Conservation (phyloP, 2,329 filamentous ascomycete genomes). For the Fusarium sp. region DNA sequence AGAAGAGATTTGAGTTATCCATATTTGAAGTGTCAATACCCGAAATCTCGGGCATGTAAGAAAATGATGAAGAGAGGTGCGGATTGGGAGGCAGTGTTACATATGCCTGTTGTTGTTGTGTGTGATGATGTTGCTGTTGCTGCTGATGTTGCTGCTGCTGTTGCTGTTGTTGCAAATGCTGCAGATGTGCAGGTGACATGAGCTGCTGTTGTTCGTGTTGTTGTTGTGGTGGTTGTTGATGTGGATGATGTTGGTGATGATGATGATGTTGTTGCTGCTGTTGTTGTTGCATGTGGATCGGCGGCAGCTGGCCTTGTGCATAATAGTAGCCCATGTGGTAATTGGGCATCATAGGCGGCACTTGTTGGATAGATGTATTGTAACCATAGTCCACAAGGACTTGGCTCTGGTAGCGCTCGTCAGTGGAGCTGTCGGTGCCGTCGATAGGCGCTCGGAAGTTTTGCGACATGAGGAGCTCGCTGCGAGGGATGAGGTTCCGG, state of each 20-base stretch:
- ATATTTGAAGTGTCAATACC: background rate
- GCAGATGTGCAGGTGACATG: background rate
- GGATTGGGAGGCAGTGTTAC: background rate
- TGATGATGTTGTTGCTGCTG: background rate
- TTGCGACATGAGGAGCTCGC: constrained; percentile 69
- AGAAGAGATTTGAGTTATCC: background rate
- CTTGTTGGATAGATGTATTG: constrained; percentile 11
- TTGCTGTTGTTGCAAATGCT: constrained; percentile 6
- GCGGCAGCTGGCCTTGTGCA: background rate
- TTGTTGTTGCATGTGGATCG: background rate
- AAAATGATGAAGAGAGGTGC: background rate
- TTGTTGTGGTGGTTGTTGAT: constrained; percentile 53
- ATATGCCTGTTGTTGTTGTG: constrained; percentile 1
- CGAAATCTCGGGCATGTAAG: background rate
- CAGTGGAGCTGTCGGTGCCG: constrained; percentile 59
- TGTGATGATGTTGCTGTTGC: background rate
- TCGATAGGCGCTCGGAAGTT: constrained; percentile 77
- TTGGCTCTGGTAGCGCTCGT: constrained; percentile 9
- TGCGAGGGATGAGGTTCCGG: constrained; percentile 63
- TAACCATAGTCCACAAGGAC: background rate
- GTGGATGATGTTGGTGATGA: background rate
- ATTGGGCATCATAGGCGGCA: constrained; percentile 13
- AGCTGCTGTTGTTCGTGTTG: background rate
- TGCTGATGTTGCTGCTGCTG: background rate
- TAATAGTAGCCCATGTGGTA: constrained; percentile 1